These are phyloP conservation scores for Podaxis mareebaensis DNA, from an alignment of 768 basidiomycete species.

Conservation along the genomic window DNA sequence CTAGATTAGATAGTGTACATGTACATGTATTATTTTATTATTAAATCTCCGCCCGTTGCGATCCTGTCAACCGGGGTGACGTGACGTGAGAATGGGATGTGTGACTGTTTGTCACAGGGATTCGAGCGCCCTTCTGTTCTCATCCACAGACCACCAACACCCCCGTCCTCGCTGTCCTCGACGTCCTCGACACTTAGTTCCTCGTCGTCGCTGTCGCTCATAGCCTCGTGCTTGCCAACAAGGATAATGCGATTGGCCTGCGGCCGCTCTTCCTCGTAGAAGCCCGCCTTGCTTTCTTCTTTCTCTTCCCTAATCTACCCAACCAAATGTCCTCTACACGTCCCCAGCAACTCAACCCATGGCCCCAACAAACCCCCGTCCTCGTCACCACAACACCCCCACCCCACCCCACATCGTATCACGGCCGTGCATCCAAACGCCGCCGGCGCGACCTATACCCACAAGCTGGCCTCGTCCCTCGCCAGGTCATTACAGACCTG, in stretches of 20 bases:
- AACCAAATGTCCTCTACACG: conserved; percentile 18
- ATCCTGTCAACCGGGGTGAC: conserved; percentile 22
- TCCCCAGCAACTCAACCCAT: conserved; percentile 18
- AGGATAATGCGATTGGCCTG: conserved; percentile 19
- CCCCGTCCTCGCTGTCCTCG: conserved; percentile 15
- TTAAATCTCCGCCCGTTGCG: conserved; percentile 7
- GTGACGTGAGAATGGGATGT: conserved; percentile 10
- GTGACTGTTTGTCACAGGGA: conserved; percentile 6
- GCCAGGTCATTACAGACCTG: conserved; percentile 42
- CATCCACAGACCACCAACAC: conserved; percentile 12
- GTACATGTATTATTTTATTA: conserved; percentile 12
- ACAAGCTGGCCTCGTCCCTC: conserved; percentile 21
- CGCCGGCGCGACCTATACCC: conserved; percentile 16
- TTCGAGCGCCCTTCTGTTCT: neutral
- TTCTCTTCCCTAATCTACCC: neutral
- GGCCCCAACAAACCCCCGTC: conserved; percentile 20
- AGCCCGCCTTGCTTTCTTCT: neutral
- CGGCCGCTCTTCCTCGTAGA: conserved; percentile 13
- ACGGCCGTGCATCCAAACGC: conserved; percentile 19
- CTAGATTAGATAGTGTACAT: conserved; percentile 5
- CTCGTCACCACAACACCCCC: conserved; percentile 8
- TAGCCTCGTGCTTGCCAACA: neutral
- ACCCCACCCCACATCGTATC: conserved; percentile 11
- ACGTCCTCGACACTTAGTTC: conserved; percentile 10
- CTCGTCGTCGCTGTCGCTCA: conserved; percentile 6